Evolutionary conservation across 192 early-diverging fungal genomes (phyloP).

Genomic region (Mortierella antarctica): DNA sequence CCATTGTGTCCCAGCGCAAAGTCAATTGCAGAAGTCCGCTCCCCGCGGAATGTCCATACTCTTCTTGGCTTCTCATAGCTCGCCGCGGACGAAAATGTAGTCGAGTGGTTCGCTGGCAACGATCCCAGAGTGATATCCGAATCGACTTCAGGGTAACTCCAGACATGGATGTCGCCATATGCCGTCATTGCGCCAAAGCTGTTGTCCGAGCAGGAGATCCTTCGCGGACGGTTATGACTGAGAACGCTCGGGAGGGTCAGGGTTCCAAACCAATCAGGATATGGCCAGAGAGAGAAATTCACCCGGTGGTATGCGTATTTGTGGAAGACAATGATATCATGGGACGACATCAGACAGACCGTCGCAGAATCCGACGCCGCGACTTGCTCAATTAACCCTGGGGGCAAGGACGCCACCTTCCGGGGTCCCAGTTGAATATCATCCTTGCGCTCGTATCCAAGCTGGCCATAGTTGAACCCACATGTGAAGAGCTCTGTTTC

Average conservation of each 20-base stretch:
- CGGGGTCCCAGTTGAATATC: constrained; percentile 64
- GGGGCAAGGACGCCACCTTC: constrained; percentile 70
- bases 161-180: constrained; percentile 42
- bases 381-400: constrained; percentile 64
- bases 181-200: constrained; percentile 41
- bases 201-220: constrained; percentile 45
- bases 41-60: constrained; percentile 68
- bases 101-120: constrained; percentile 32
- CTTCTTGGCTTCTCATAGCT: constrained; percentile 52
- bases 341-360: constrained; percentile 62
- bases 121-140: constrained; percentile 36
- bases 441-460: constrained; percentile 64
- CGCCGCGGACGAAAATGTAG: constrained; percentile 10
- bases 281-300: constrained; percentile 24
- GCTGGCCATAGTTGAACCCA: constrained; percentile 80
- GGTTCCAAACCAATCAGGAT: constrained; percentile 22
- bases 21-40: constrained; percentile 62
- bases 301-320: constrained; percentile 64
- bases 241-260: neutral
- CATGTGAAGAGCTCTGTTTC: constrained; percentile 67
- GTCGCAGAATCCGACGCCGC: constrained; percentile 76
- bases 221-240: constrained; percentile 24
- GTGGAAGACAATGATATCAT: constrained; percentile 71
- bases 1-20: constrained; percentile 78
- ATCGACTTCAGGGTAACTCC: constrained; percentile 48